Base-by-base conservation (phyloP, 768 basidiomycete genomes). In the Tulasnella calospora region DNA sequence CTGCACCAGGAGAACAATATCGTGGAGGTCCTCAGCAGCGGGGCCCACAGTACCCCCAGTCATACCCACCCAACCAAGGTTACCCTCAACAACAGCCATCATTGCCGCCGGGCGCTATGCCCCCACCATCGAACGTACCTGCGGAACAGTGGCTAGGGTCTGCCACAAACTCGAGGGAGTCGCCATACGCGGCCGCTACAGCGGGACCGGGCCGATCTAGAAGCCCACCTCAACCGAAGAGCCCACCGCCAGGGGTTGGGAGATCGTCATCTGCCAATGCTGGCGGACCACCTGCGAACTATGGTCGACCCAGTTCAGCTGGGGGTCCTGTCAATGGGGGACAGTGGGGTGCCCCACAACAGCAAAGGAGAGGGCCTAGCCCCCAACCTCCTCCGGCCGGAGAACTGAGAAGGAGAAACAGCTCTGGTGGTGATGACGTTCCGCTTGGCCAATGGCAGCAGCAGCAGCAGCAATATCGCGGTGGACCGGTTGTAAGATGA, bases 121-220 rank as follows among this genome's bases (percentile, higher is more conserved):
- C 77, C 10, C 77, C 76, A 7, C 44, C 74, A 15, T 55, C 51
- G 33, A 47, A 46, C 36, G 41, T 30, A 12, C 12, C 33, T 46
- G 38, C 77, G 35, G 77, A 78, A 19, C 77, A 78, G 30, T 78
- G 77, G 77, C 30, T 77, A 40, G 76, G 76, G 17, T 33, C 55
- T n/a, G 55, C 76, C 30, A 78, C 71, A n/a, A 75, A 61, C 44
- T 76, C 75, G 55, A 47, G 77, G 44, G 77, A 78, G 17, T 71
- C 69, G 47, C 77, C 77, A 33, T 78, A 78, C 47, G 30, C 77
- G 5, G 70, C 70, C n/a, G 77, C 77, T 71, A 15, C 61, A 38
- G 30, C 17, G 36, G 75, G 47, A 21, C 74, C 46, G 15, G 30
- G 61, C 38, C 75, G 51, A 76, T 76, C 55, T 8, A 51, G 35